Evolutionary conservation across 345 rosid genomes (phyloP).

Genomic region (rapeseed (Brassica napus)): Da-Ae NC_063452.1:17061501-17062000

Average conservation of each 20-base stretch:
- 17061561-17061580: constrained; percentile 98
- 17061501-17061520: constrained; percentile 91
- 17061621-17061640: constrained; percentile 92
- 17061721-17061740: constrained; percentile 43
- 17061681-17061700: constrained; percentile 52
- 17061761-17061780: constrained; percentile 83
- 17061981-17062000: constrained; percentile 66
- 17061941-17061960: constrained; percentile 89
- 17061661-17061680: background rate
- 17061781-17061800: constrained; percentile 91
- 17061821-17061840: constrained; percentile 82
- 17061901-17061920: constrained; percentile 65
- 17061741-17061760: constrained; percentile 77
- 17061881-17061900: constrained; percentile 38
- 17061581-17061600: constrained; percentile 88
- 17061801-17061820: constrained; percentile 97
- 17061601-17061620: constrained; percentile 87
- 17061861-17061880: constrained; percentile 46
- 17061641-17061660: constrained; percentile 55
- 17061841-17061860: constrained; percentile 57
- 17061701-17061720: constrained; percentile 69
- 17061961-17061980: constrained; percentile 79
- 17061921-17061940: constrained; percentile 90
- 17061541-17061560: constrained; percentile 90
- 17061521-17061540: constrained; percentile 94